A percentile compares a stretch with the other conserved stretches of the same genome.
phyloP scores from a whole-genome alignment of 352 stramenopile species.

The Peronospora belbahrii region DNA sequence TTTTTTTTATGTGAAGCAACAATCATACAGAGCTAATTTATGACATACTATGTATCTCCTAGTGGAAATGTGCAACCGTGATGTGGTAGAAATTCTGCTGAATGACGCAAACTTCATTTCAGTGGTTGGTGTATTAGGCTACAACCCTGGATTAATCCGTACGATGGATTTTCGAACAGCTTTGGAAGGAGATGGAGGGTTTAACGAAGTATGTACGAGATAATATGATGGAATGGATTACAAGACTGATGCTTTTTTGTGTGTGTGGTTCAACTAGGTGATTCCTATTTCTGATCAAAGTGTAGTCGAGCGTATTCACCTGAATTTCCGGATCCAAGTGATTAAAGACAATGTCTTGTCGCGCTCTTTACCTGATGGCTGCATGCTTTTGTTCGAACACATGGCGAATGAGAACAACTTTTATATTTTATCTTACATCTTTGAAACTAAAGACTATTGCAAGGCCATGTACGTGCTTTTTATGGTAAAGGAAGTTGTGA shows the following conservation, averaged over 20 bases:
- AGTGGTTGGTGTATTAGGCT: slow-evolving; percentile 70
- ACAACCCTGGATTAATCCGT: slow-evolving; percentile 67
- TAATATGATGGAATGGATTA: not conserved
- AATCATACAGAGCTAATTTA: no score
- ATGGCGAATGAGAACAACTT: slow-evolving; percentile 85
- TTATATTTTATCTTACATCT: slow-evolving; percentile 77
- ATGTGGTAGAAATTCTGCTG: slow-evolving; percentile 60
- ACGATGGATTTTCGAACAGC: slow-evolving; percentile 69
- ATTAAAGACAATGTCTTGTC: slow-evolving; percentile 84
- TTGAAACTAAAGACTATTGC: slow-evolving; percentile 63
- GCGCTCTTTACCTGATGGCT: slow-evolving; percentile 65
- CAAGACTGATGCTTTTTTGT: slow-evolving; percentile 1
- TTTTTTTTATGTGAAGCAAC: no score
- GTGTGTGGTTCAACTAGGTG: slow-evolving; percentile 33
- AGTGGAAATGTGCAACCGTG: slow-evolving; percentile 74
- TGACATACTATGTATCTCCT: not conserved
- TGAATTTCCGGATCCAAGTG: slow-evolving; percentile 84
- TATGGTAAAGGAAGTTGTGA: not conserved
- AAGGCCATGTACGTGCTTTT: slow-evolving; percentile 41
- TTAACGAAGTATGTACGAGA: slow-evolving; percentile 45
- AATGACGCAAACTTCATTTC: slow-evolving; percentile 75
- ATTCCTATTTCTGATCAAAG: slow-evolving; percentile 53
- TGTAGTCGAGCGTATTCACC: slow-evolving; percentile 67
- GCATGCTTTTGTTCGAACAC: slow-evolving; percentile 70
- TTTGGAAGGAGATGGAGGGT: slow-evolving; percentile 50